Percentiles rank a stretch among this genome's conserved stretches.
These are phyloP conservation scores for Neonectria magnoliae DNA, from an alignment of 2,329 filamentous ascomycete genomes.

Conservation along the genomic window DNA sequence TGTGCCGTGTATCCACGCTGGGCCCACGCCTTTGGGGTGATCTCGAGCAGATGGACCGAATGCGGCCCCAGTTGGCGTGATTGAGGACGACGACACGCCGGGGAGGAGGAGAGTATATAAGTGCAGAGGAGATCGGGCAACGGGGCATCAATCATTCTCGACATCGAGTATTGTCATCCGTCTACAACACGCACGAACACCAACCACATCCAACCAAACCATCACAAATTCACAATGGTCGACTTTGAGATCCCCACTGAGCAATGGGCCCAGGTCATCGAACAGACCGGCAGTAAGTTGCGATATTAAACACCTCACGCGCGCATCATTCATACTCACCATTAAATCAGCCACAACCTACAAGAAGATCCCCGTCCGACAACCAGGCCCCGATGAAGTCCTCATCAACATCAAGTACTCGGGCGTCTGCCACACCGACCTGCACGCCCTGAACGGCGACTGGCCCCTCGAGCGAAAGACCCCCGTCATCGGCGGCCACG, in stretches of 20 bases:
- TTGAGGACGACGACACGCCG: background rate
- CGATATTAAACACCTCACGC: background rate
- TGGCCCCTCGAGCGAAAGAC: conserved; percentile 21
- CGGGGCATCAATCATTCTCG: background rate
- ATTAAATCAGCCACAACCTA: conserved; percentile 1
- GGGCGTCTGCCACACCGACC: conserved; percentile 21
- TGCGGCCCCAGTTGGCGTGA: conserved; percentile 6
- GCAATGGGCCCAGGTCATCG: conserved; percentile 23
- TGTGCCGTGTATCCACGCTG: conserved; percentile 7
- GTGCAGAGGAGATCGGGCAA: background rate
- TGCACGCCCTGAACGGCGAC: conserved; percentile 22
- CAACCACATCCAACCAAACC: background rate
- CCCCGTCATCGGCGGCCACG: conserved; percentile 16
- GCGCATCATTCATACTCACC: background rate
- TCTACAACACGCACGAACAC: background rate
- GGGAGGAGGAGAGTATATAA: conserved; percentile 9
- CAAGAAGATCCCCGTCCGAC: conserved; percentile 13
- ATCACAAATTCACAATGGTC: conserved; percentile 3
- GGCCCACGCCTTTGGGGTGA: conserved; percentile 5
- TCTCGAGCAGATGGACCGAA: conserved; percentile 13
- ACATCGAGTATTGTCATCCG: background rate
- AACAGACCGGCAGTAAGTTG: conserved; percentile 17
- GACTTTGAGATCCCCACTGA: conserved; percentile 21
- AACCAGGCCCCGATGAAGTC: conserved; percentile 18
- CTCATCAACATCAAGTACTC: conserved; percentile 23